Conservation (phyloP, 2,329 filamentous ascomycete genomes). For the Penicillium sp. region DNA sequence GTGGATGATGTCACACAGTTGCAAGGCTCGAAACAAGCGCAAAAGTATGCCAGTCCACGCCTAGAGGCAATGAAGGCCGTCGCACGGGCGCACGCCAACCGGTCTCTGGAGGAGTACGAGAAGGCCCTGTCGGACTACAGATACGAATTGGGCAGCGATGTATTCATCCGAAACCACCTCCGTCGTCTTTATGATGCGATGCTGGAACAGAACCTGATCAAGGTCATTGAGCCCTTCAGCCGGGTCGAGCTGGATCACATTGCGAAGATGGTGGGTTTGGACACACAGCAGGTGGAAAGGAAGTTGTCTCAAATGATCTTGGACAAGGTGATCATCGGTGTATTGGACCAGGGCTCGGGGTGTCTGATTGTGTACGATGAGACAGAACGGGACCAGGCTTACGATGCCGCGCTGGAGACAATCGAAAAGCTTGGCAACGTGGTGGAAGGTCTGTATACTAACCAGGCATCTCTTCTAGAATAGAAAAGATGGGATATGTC, state of each 20-base stretch:
- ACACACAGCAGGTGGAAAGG: slow-evolving; percentile 93
- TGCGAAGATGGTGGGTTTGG: slow-evolving; percentile 94
- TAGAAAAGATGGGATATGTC: slow-evolving; percentile 43
- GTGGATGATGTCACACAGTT: slow-evolving; percentile 94
- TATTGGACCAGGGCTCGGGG: slow-evolving; percentile 94
- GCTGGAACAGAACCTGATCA: slow-evolving; percentile 98
- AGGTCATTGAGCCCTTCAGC: slow-evolving; percentile 98
- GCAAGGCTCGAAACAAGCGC: slow-evolving; percentile 92
- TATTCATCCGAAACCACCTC: slow-evolving; percentile 96
- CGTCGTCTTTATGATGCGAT: slow-evolving; percentile 95
- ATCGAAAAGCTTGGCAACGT: slow-evolving; percentile 97
- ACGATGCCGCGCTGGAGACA: slow-evolving; percentile 89
- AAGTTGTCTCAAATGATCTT: slow-evolving; percentile 99
- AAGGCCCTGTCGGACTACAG: slow-evolving; percentile 84
- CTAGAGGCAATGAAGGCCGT: slow-evolving; percentile 99
- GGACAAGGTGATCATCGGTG: slow-evolving; percentile 97
- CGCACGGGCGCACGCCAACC: slow-evolving; percentile 89
- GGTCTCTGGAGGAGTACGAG: slow-evolving; percentile 96
- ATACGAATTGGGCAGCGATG: slow-evolving; percentile 88
- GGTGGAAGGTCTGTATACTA: slow-evolving; percentile 95
- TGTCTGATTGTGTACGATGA: slow-evolving; percentile 98
- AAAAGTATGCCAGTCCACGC: slow-evolving; percentile 92
- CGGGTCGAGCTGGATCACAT: slow-evolving; percentile 96
- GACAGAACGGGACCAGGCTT: slow-evolving; percentile 86
- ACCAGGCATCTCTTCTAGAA: slow-evolving; percentile 93